phyloP scores from a whole-genome alignment of 805 yeast species.

The Suhomyces vadensis region DNA sequence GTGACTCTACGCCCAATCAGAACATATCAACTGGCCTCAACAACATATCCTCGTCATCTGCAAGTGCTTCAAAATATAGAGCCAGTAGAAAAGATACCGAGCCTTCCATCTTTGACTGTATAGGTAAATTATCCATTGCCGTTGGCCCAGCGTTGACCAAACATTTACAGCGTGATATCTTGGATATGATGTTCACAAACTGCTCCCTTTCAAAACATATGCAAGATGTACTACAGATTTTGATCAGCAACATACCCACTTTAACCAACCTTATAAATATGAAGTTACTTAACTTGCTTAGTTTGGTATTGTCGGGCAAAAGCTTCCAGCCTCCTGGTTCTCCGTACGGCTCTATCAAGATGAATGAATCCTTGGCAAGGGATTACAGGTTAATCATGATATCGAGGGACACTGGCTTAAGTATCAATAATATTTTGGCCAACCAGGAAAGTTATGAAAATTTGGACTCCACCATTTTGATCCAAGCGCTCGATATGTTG shows the following conservation, averaged over 20 bases:
- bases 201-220: constrained; percentile 84
- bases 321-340: constrained; percentile 84
- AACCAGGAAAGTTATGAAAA: constrained; percentile 34
- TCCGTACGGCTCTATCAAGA: constrained; percentile 62
- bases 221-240: constrained; percentile 68
- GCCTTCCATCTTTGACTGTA: constrained; percentile 83
- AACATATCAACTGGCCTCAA: constrained; percentile 20
- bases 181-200: constrained; percentile 69
- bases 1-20: constrained; percentile 18
- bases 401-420: constrained; percentile 61
- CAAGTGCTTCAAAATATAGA: constrained; percentile 53
- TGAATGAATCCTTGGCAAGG: constrained; percentile 66
- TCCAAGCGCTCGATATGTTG: constrained; percentile 78
- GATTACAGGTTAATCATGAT: constrained; percentile 77
- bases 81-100: constrained; percentile 68
- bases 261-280: constrained; percentile 71
- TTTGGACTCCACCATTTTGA: constrained; percentile 50
- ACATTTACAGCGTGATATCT: constrained; percentile 76
- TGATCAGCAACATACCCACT: constrained; percentile 77
- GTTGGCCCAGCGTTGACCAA: constrained; percentile 93
- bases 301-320: constrained; percentile 77
- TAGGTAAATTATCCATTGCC: constrained; percentile 81
- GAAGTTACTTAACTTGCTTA: constrained; percentile 66
- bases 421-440: constrained; percentile 34
- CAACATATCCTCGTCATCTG: constrained; percentile 27